Conservation (phyloP, 306 rosid genomes). For the Vicia sativa region DNA sequence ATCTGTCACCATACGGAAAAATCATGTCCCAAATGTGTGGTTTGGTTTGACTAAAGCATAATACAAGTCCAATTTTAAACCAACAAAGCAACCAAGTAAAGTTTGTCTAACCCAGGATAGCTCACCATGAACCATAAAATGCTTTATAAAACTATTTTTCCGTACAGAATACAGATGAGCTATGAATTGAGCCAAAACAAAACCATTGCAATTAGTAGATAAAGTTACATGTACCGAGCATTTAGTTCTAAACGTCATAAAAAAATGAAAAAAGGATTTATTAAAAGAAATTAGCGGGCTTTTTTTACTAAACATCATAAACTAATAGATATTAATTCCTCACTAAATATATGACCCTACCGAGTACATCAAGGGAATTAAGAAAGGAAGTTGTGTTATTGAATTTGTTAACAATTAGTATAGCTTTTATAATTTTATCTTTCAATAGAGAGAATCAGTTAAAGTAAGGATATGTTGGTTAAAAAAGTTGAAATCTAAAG, state of each 20-base stretch:
- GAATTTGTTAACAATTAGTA: too few species aligned
- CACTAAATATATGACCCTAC: too few species aligned
- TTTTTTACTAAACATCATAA: background rate
- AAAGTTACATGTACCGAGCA: background rate
- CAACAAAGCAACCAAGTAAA: slow-evolving; percentile 8
- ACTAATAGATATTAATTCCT: background rate
- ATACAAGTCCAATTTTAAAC: slow-evolving; percentile 21
- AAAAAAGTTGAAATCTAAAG: too few species aligned
- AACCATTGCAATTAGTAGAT: background rate
- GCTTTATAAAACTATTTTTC: slow-evolving; percentile 2
- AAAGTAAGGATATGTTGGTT: too few species aligned
- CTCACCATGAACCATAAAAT: slow-evolving; percentile 7
- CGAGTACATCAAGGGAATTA: background rate
- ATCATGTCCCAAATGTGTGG: background rate
- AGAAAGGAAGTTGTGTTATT: too few species aligned
- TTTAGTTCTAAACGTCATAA: background rate
- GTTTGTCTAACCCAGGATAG: background rate
- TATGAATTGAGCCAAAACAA: slow-evolving; percentile 18
- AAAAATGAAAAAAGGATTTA: background rate
- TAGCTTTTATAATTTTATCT: too few species aligned
- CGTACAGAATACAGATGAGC: background rate
- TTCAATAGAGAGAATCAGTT: too few species aligned
- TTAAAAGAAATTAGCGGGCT: too few species aligned
- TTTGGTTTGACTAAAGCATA: slow-evolving; percentile 16
- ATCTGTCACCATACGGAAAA: background rate